Percentiles rank a stretch among this genome's conserved stretches.
These are phyloP conservation scores for Salix suchowensis DNA, from an alignment of 345 rosid genomes.

Conservation along the genomic window DNA sequence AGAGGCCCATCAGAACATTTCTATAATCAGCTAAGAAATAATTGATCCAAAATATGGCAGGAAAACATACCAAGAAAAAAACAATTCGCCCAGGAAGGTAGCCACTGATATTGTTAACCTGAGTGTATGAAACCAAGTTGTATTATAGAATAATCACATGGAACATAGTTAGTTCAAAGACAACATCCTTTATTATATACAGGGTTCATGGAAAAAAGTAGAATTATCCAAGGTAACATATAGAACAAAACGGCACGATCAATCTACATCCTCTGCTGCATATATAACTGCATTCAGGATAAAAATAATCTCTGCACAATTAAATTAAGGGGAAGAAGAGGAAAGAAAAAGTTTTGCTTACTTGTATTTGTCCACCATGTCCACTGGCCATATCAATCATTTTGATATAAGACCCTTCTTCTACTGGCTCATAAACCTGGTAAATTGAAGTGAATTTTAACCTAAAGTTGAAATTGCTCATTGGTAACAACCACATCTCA, in stretches of 20 bases:
- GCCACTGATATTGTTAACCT: conserved; percentile 98
- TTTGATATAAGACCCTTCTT: conserved; percentile 98
- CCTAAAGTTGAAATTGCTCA: conserved; percentile 7
- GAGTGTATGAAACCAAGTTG: conserved; percentile 23
- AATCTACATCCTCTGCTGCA: neutral
- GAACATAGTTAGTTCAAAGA: neutral
- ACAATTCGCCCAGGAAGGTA: conserved; percentile 98
- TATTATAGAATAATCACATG: neutral
- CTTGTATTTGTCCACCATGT: conserved; percentile 94
- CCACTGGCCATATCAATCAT: conserved; percentile 99
- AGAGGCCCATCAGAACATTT: neutral
- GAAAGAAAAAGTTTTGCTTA: conserved; percentile 20
- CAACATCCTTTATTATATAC: neutral
- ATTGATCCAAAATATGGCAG: neutral
- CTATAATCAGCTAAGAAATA: neutral
- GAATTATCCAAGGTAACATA: neutral
- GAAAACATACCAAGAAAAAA: conserved; percentile 81
- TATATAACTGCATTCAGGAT: neutral
- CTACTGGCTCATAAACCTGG: conserved; percentile 97
- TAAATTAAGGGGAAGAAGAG: neutral
- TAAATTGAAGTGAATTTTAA: conserved; percentile 17
- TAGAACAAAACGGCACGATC: neutral
- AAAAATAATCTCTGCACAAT: neutral
- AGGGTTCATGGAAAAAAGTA: neutral
- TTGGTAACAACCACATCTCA: conserved; percentile 3